Base-by-base conservation (phyloP, 192 early-diverging fungal species). In the Podila epicladia region DNA sequence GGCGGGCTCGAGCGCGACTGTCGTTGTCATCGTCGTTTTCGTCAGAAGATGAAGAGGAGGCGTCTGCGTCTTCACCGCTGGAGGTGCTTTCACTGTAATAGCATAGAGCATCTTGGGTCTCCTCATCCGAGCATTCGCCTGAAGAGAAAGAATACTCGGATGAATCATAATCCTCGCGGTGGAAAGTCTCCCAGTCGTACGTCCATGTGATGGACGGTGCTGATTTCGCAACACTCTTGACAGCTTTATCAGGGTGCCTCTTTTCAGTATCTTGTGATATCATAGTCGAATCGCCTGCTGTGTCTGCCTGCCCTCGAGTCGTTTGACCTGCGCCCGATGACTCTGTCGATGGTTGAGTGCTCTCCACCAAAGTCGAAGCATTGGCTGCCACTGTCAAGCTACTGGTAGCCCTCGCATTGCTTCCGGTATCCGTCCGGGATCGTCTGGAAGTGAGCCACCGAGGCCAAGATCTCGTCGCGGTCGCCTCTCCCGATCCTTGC, bases 91-190 rank as follows among this genome's bases (percentile, higher is more conserved):
- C 73, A 29, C 37, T 35, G 32, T 63, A 32, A 22, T 29, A 38
- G 26, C 61, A 31, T 13, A 51, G n/a, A 1, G 32, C 45, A 17
- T 22, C 19, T 26, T 67, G 48, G 26, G 61, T 20, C 1, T 50
- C 51, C 4, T 67, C 75, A 2, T 79, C 75, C 0, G 35, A n/a
- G 31, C 71, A 69, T 3, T 55, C 70, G 11, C 65, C 62, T n/a
- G 75, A 68, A 2, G 69, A 24, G 64, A 64, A 72, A 13, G 53
- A 68, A 41, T 69, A 80, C 9, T 72, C 66, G 29, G 70, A 72
- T 2, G 77, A 80, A 29, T 80, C 71, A 55, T 80, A 80, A 19
- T 80, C 67, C 51, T 80, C 77, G 0, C 77, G 60, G 4, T 69
- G 33, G 28, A 63, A 65, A 8, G 48, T 69, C 28, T 80, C 66